Evolutionary conservation across 2,329 filamentous ascomycete genomes (phyloP).

Genomic region (Sphaerulina vaccinii): DNA sequence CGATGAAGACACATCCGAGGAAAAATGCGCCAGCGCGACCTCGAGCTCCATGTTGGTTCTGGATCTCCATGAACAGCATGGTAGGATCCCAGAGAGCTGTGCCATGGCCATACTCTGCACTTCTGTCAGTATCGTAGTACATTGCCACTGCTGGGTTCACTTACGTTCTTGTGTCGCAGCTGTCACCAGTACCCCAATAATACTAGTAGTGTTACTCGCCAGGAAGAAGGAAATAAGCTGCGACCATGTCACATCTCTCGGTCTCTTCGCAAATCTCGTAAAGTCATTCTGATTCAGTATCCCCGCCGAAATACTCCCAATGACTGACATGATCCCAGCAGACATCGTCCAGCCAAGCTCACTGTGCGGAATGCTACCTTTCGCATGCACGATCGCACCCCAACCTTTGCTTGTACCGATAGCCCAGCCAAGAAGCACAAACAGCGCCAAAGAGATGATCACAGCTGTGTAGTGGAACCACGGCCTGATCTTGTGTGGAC

Average conservation of each 20-base stretch:
- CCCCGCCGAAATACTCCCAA: constrained; percentile 14
- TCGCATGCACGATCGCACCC: constrained; percentile 1
- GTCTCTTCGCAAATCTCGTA: constrained; percentile 12
- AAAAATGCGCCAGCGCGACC: too few relatives aligned
- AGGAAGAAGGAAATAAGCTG: constrained; percentile 13
- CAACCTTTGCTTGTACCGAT: not conserved
- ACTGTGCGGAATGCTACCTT: not conserved
- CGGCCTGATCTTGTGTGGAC: too few relatives aligned
- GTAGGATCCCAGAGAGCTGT: constrained; percentile 13
- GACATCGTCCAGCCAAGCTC: constrained; percentile 14
- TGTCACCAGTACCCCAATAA: constrained; percentile 15
- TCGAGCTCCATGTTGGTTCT: constrained; percentile 13
- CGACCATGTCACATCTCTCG: constrained; percentile 13
- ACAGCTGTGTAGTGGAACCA: too few relatives aligned
- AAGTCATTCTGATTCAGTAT: constrained; percentile 19
- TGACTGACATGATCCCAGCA: constrained; percentile 14
- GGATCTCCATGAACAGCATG: constrained; percentile 14
- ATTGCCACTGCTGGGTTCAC: too few relatives aligned
- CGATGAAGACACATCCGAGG: too few relatives aligned
- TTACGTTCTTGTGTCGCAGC: constrained; percentile 10
- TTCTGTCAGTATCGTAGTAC: too few relatives aligned
- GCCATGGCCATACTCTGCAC: constrained; percentile 10
- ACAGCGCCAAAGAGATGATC: too few relatives aligned
- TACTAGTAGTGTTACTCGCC: constrained; percentile 11
- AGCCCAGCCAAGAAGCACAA: too few relatives aligned